Evolutionary conservation across 129 eudicot genomes (phyloP).

Genomic region (Helianthus annuus): HanXRQr2.0-SUNRISE NC_035434.2:151451557-151452056

Average conservation of each 20-base stretch:
- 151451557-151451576: slow-evolving; percentile 82
- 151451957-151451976: not conserved
- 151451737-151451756: not conserved
- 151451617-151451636: slow-evolving; percentile 87
- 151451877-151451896: slow-evolving; percentile 19
- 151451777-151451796: slow-evolving; percentile 9
- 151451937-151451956: not conserved
- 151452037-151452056: too few species aligned
- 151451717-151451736: not conserved
- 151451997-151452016: too few species aligned
- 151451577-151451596: slow-evolving; percentile 55
- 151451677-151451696: slow-evolving; percentile 70
- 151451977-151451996: too few species aligned
- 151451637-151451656: slow-evolving; percentile 91
- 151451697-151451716: slow-evolving; percentile 37
- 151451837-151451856: slow-evolving; percentile 15
- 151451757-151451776: slow-evolving; percentile 15
- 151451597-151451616: slow-evolving; percentile 60
- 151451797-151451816: slow-evolving; percentile 18
- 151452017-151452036: too few species aligned
- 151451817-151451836: slow-evolving; percentile 33
- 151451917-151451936: not conserved
- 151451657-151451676: slow-evolving; percentile 89
- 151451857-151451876: slow-evolving; percentile 16
- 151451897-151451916: not conserved